Evolutionary conservation across 768 basidiomycete genomes (phyloP).

Genomic region (Amanita exitialis): DNA sequence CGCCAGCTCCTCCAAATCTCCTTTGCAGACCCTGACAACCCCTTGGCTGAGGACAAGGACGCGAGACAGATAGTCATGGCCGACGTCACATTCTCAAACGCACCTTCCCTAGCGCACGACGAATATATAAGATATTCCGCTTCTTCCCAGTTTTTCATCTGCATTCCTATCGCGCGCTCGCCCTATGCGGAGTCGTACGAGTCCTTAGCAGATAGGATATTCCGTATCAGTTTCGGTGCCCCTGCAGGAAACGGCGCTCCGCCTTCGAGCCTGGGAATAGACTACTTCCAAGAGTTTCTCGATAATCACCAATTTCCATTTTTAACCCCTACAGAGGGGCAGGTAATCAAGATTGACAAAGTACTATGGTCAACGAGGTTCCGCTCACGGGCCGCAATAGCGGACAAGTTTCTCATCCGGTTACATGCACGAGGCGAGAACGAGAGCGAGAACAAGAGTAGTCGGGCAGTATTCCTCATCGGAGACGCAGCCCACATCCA

Average conservation of each 20-base stretch:
- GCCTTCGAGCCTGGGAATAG: constrained; percentile 24
- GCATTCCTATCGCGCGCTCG: constrained; percentile 22
- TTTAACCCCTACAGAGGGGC: constrained; percentile 16
- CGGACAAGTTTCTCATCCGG: constrained; percentile 25
- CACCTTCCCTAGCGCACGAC: constrained; percentile 13
- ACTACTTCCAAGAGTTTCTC: constrained; percentile 33
- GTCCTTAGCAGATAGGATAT: constrained; percentile 15
- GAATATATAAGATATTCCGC: constrained; percentile 17
- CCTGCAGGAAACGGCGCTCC: constrained; percentile 23
- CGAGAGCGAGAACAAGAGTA: constrained; percentile 4
- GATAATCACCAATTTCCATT: constrained; percentile 22
- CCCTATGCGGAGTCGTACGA: constrained; percentile 9
- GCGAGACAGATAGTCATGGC: constrained; percentile 34
- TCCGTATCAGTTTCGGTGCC: constrained; percentile 30
- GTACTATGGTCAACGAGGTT: constrained; percentile 21
- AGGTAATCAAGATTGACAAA: constrained; percentile 25
- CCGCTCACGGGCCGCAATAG: constrained; percentile 8
- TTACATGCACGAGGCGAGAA: constrained; percentile 3
- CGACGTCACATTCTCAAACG: constrained; percentile 28
- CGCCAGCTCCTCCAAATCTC: constrained; percentile 29
- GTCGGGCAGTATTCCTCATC: constrained; percentile 11
- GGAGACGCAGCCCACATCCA: constrained; percentile 32
- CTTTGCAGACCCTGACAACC: constrained; percentile 33
- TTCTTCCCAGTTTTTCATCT: constrained; percentile 22
- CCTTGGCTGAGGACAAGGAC: constrained; percentile 15